A percentile compares a stretch with the other conserved stretches of the same genome.
These are phyloP conservation scores for Diutina siamensis DNA, from an alignment of 1,139 yeast species.

Conservation along the genomic window DNA sequence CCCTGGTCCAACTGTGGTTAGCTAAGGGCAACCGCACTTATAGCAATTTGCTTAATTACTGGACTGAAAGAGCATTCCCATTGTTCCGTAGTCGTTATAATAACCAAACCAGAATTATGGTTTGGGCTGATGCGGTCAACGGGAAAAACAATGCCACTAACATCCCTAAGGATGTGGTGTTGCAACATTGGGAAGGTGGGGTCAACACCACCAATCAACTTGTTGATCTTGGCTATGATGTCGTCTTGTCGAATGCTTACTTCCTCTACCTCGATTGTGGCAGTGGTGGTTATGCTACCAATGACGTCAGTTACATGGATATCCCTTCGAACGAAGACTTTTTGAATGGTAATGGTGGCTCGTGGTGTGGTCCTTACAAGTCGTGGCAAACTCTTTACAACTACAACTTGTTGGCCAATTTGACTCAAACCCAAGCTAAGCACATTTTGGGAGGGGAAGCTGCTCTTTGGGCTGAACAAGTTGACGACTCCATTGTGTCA, in stretches of 20 bases:
- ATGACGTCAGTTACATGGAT: conserved; percentile 27
- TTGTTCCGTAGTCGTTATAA: conserved; percentile 14
- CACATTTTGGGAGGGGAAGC: conserved; percentile 32
- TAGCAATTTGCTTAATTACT: conserved; percentile 24
- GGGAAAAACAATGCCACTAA: conserved; percentile 12
- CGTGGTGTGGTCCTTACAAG: conserved; percentile 42
- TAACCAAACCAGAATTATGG: conserved; percentile 18
- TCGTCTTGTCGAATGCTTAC: conserved; percentile 27
- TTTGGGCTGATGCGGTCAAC: conserved; percentile 38
- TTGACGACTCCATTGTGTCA: neutral
- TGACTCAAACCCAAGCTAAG: conserved; percentile 20
- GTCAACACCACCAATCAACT: conserved; percentile 15
- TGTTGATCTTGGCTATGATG: conserved; percentile 29
- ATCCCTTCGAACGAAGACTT: conserved; percentile 15
- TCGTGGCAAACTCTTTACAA: conserved; percentile 26
- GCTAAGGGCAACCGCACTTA: conserved; percentile 17
- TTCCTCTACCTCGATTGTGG: conserved; percentile 39
- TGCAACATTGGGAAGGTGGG: conserved; percentile 27
- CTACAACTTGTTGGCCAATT: conserved; percentile 10
- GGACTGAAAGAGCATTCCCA: conserved; percentile 27
- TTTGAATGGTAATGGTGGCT: conserved; percentile 26
- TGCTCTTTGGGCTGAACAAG: conserved; percentile 5
- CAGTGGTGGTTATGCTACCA: conserved; percentile 29
- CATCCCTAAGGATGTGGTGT: conserved; percentile 21
- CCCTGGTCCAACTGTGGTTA: conserved; percentile 19